Evolutionary conservation across 768 basidiomycete genomes (phyloP).

Genomic region (Termitomyces sp.): DNA sequence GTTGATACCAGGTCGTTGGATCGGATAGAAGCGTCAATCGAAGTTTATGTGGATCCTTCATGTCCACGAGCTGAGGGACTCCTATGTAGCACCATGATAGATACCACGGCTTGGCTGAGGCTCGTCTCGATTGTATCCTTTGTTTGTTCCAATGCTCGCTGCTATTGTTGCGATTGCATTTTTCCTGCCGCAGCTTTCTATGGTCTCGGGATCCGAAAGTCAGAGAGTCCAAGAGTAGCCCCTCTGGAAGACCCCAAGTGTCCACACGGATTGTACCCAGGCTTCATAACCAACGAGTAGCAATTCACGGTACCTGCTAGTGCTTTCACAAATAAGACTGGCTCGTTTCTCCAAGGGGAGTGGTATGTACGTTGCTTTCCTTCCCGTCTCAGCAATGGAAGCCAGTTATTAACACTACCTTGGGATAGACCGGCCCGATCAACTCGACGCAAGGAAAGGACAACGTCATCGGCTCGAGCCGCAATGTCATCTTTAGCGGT

Average conservation of each 20-base stretch:
- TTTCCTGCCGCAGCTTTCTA: not conserved
- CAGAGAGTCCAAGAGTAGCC: not conserved
- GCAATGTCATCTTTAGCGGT: not conserved
- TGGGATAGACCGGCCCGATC: conserved; percentile 3
- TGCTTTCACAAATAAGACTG: not conserved
- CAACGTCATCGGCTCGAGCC: conserved; percentile 7
- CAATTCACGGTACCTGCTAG: not conserved
- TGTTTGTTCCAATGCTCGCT: not conserved
- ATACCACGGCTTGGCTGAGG: not conserved
- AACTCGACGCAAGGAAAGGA: conserved; percentile 7
- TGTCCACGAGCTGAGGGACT: not conserved
- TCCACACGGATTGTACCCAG: not conserved
- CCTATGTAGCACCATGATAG: no score
- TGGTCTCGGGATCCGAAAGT: not conserved
- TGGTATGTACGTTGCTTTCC: conserved; percentile 8
- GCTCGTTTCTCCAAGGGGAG: conserved; percentile 5
- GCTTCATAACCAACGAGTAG: conserved; percentile 1
- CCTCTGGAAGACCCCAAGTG: conserved; percentile 1
- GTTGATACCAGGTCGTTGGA: not conserved
- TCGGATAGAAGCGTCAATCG: not conserved
- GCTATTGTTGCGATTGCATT: not conserved
- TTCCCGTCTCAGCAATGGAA: not conserved
- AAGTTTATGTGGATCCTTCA: not conserved
- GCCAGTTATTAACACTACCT: not conserved
- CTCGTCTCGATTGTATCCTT: not conserved